These are phyloP conservation scores for Penicillium italicum DNA, from an alignment of 2,329 filamentous ascomycete species.

Conservation along the genomic window DNA sequence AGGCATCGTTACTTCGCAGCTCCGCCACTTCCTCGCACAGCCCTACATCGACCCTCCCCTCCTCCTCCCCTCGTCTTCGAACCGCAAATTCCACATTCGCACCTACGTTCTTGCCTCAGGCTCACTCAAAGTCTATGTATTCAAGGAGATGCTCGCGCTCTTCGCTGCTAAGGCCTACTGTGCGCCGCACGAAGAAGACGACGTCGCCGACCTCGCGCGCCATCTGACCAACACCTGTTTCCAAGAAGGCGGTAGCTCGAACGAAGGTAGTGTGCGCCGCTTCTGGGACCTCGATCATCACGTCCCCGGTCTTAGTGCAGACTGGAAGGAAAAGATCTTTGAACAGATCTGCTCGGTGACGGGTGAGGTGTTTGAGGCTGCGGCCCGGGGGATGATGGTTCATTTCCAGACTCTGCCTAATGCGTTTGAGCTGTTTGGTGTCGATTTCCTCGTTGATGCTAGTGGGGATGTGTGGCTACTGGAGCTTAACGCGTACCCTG, in stretches of 20 bases:
- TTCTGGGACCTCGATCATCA: constrained; percentile 67
- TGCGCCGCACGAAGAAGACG: constrained; percentile 52
- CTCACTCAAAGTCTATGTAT: constrained; percentile 77
- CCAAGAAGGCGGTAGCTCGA: constrained; percentile 56
- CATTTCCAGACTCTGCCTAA: constrained; percentile 90
- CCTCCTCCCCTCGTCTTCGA: constrained; percentile 59
- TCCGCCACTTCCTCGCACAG: constrained; percentile 93
- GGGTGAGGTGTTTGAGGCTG: constrained; percentile 78
- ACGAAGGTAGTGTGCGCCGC: constrained; percentile 64
- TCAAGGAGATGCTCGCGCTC: constrained; percentile 85
- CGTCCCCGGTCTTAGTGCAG: constrained; percentile 27
- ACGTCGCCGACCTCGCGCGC: constrained; percentile 57
- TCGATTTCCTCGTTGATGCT: constrained; percentile 81
- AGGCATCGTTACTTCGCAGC: constrained; percentile 77
- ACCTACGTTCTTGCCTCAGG: constrained; percentile 84
- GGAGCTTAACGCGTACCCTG: constrained; percentile 93
- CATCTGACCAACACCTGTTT: constrained; percentile 97
- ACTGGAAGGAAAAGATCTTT: constrained; percentile 63
- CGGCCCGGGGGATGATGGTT: constrained; percentile 74
- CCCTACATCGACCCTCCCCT: constrained; percentile 90
- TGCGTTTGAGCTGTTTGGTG: constrained; percentile 85
- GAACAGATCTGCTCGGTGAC: constrained; percentile 70
- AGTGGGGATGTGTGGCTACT: constrained; percentile 67
- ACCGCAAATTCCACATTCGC: constrained; percentile 89
- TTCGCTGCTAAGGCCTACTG: constrained; percentile 75